Evolutionary conservation across 345 rosid species (phyloP).

Genomic region (Lumnitzera racemosa): DNA sequence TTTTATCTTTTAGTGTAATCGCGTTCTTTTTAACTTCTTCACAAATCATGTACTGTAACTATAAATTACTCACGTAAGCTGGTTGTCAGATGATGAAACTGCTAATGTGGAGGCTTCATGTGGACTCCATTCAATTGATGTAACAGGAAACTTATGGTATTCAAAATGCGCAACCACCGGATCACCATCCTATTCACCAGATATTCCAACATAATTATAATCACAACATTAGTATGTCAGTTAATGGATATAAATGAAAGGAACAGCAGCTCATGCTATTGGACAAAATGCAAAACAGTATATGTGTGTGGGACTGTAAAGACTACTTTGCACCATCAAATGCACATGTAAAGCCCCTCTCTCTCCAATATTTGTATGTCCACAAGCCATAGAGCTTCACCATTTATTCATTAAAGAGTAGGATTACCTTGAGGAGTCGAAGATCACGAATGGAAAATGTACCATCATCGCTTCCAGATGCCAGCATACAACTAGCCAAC

Average conservation of each 20-base stretch:
- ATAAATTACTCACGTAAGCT: conserved; percentile 59
- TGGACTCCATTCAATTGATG: conserved; percentile 96
- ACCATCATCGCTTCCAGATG: conserved; percentile 96
- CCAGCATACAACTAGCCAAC: conserved; percentile 88
- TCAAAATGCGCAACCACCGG: conserved; percentile 84
- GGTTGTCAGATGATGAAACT: conserved; percentile 83
- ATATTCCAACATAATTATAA: too few relatives aligned
- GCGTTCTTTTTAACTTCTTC: background rate
- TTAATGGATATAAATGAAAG: too few relatives aligned
- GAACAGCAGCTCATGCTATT: too few relatives aligned
- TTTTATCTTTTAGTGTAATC: too few relatives aligned
- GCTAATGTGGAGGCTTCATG: conserved; percentile 84
- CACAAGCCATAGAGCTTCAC: too few relatives aligned
- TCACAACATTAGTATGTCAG: too few relatives aligned
- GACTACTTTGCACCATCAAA: too few relatives aligned
- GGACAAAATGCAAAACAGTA: too few relatives aligned
- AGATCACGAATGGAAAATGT: conserved; percentile 88
- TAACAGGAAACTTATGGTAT: conserved; percentile 77
- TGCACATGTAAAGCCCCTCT: too few relatives aligned
- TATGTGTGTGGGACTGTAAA: too few relatives aligned
- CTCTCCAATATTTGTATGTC: too few relatives aligned
- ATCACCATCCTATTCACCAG: conserved; percentile 47
- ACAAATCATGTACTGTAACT: background rate
- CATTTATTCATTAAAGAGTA: background rate
- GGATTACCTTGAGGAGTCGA: conserved; percentile 54